Base-by-base conservation (phyloP, 2,329 filamentous ascomycete genomes). In the Coniochaeta pulveracea region DNA sequence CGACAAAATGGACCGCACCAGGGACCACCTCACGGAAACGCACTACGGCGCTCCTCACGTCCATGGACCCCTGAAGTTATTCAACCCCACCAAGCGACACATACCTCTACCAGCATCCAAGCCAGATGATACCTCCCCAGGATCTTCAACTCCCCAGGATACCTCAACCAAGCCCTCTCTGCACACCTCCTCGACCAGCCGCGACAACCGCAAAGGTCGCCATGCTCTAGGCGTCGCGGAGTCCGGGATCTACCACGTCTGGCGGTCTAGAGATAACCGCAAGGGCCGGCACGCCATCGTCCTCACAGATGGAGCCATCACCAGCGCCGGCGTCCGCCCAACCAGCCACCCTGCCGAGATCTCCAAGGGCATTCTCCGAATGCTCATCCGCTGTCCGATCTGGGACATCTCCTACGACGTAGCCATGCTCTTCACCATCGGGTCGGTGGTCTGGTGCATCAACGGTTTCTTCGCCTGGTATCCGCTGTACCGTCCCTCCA, bases 401-500 rank as follows among this genome's bases (percentile, higher is more conserved):
- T 62, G 58, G 57, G 60, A 63, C 32, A 45, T 63, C 2, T 62
- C 56, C 5, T 63, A 57, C 34, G 54, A 59, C 28, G 57, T 63
- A 1, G 58, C 59, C 1, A 34, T 55, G 0, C 40, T 57, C 5
- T 63, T 60, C 38, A 59, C 57, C 0, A 34, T 61, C 18, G 59
- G 57, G 0, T 72, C 64, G 0, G 44, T 63, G 0, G 54, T 74
- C 18, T 75, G 69, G 68, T 60, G 69, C 2, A 47, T 73, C 38
- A 80, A 80, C 46, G 64, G 66, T 1, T 78, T 76, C 49, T 80
- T 81, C 46, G 65, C 66, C 5, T 80, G 67, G 60, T 57, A 80
- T 2, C 79, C 79, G 0, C 51, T 76, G 2, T 57, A 59, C 16
- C 50, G 55, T 6, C 75, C 76, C 0, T 56, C 47, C 0, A 64